Conservation (phyloP, 352 stramenopile genomes). For the Phytophthora colocasiae region DNA sequence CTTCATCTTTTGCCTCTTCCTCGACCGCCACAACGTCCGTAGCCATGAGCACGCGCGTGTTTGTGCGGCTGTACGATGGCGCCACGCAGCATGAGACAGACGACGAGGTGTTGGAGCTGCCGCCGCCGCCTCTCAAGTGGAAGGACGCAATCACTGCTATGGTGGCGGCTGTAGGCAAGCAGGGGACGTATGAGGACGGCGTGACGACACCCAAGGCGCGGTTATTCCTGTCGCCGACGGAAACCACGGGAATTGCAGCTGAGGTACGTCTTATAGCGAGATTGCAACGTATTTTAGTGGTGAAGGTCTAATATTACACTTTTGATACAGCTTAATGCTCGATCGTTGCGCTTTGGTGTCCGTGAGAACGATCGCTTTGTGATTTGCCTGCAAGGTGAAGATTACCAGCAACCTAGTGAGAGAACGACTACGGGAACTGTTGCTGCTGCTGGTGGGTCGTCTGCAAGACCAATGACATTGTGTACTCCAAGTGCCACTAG, state of each 20-base stretch:
- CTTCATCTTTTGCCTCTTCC: background rate
- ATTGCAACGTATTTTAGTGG: background rate
- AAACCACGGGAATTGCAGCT: slow-evolving; percentile 62
- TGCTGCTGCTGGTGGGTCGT: slow-evolving; percentile 8
- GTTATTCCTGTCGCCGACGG: slow-evolving; percentile 69
- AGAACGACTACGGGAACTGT: background rate
- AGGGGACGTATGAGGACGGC: slow-evolving; percentile 52
- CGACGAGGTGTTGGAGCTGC: slow-evolving; percentile 74
- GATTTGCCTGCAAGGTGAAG: slow-evolving; percentile 70
- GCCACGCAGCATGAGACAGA: slow-evolving; percentile 55
- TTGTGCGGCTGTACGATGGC: slow-evolving; percentile 80
- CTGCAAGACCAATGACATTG: slow-evolving; percentile 21
- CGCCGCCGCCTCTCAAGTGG: slow-evolving; percentile 74
- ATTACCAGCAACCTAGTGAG: slow-evolving; percentile 62
- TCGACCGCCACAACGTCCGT: background rate
- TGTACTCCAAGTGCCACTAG: slow-evolving; percentile 31
- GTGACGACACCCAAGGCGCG: slow-evolving; percentile 51
- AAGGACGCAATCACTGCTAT: slow-evolving; percentile 64
- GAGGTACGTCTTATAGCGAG: slow-evolving; percentile 45
- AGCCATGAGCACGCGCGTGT: slow-evolving; percentile 69
- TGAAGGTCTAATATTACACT: slow-evolving; percentile 19
- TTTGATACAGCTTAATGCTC: slow-evolving; percentile 62
- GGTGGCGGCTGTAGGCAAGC: slow-evolving; percentile 64
- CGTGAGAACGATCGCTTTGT: slow-evolving; percentile 84
- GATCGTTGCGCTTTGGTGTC: slow-evolving; percentile 76